These are phyloP conservation scores for Secale cereale DNA, from an alignment of 176 grass and related monocot species.

Conservation along the genomic window DNA sequence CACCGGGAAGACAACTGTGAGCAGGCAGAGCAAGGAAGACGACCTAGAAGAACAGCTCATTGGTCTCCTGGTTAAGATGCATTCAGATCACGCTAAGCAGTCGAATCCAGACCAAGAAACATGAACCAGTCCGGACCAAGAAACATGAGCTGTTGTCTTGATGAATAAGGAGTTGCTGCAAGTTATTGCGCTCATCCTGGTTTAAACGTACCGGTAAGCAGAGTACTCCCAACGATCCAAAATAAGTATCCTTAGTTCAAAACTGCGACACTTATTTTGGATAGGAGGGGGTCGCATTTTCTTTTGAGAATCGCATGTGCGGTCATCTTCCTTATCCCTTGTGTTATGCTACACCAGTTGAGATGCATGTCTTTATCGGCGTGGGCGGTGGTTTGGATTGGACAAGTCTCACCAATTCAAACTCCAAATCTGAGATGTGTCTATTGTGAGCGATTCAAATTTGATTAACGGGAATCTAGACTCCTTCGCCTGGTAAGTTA, in stretches of 20 bases:
- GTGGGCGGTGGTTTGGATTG: neutral
- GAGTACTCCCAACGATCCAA: too few species aligned
- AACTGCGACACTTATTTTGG: too few species aligned
- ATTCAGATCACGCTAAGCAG: slow-evolving; percentile 21
- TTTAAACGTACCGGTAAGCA: neutral
- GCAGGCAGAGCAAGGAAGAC: slow-evolving; percentile 32
- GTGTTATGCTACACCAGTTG: neutral
- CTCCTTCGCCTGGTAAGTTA: neutral
- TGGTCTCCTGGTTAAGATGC: slow-evolving; percentile 27
- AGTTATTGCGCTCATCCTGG: neutral
- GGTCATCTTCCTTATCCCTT: neutral
- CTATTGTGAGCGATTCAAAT: neutral
- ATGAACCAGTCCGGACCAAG: neutral
- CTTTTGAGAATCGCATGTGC: neutral
- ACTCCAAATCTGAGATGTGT: neutral
- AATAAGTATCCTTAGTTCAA: too few species aligned
- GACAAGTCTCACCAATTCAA: neutral
- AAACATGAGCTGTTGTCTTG: neutral
- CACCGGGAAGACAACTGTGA: slow-evolving; percentile 28
- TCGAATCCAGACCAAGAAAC: neutral
- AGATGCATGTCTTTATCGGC: neutral
- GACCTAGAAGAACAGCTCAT: slow-evolving; percentile 54
- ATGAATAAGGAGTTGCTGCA: neutral
- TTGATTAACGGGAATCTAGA: neutral
- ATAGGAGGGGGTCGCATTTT: neutral